These are phyloP conservation scores for Clonostachys byssicola DNA, from an alignment of 2,329 filamentous ascomycete genomes.

Conservation along the genomic window DNA sequence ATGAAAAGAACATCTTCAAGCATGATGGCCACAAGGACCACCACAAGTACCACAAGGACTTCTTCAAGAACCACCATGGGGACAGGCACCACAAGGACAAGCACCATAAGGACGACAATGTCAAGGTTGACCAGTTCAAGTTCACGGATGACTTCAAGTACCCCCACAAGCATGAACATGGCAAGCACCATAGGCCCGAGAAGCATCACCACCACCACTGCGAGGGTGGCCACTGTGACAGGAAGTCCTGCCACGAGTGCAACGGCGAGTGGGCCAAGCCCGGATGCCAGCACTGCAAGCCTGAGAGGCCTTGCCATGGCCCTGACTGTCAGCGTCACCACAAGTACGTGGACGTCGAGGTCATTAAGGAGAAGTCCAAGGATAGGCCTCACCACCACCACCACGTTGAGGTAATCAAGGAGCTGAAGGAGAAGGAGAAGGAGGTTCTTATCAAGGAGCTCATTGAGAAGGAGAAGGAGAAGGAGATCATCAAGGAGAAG, in stretches of 20 bases:
- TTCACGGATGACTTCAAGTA: not conserved
- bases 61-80: too few species aligned
- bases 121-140: not conserved
- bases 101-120: constrained; percentile 1
- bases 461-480: not conserved
- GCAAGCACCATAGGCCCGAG: too few species aligned
- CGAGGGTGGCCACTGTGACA: constrained; percentile 8
- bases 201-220: not conserved
- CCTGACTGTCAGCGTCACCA: constrained; percentile 6
- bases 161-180: not conserved
- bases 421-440: not conserved
- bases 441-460: not conserved
- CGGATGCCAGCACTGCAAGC: constrained; percentile 22
- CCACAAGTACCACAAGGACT: too few species aligned
- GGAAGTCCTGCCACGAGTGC: constrained; percentile 17
- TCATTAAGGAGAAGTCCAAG: constrained; percentile 5
- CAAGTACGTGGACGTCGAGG: constrained; percentile 2
- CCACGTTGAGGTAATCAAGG: not conserved
- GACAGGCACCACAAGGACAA: not conserved
- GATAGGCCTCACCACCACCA: not conserved
- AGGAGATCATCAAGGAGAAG: not conserved
- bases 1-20: too few species aligned
- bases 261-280: constrained; percentile 17
- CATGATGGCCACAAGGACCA: too few species aligned
- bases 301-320: constrained; percentile 8